Base-by-base conservation (phyloP, 495 filamentous ascomycete genomes). In the Aspergillus bridgeri region DNA sequence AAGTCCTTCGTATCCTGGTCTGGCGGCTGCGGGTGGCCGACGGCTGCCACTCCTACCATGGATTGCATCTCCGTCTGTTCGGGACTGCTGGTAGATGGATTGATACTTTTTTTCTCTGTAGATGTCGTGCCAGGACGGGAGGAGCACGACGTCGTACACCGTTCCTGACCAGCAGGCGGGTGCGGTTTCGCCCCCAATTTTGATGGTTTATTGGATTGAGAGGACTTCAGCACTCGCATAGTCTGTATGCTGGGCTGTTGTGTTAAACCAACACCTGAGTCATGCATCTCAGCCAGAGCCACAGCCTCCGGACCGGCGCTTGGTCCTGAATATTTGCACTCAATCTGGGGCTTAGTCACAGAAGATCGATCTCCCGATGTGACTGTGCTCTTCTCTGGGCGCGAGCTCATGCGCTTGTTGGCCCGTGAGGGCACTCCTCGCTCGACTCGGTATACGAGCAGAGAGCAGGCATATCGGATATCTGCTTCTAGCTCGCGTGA, bases 391-490 rank as follows among this genome's bases (percentile, higher is more conserved):
- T 42, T 48, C 48, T 48, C 23, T 38, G 22, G 47, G 24, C 2
- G 46, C 46, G 20, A 18, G 7, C 29, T 22, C 50, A 13, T 17
- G 44, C 21, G 20, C 20, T 47, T 18, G 48, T 22, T 57, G 51
- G 20, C 51, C 42, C 21, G 52, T 9, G 58, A 59, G 5, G 62
- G 60, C 20, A 61, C 44, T 3, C 63, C 65, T 44, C 45, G 56
- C 49, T 64, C 59, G 48, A 68, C 57, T n/a, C 60, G 44, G 51
- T 65, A 59, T 15, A 61, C 57, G 6, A 69, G 66, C 23, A 66
- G 45, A 1, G 59, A 52, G 42, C 66, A 69, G 18, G 66, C 47
- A 44, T 59, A 47, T 46, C 57, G 51, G 4, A 69, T 48, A 8
- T 65, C 49, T 0, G 48, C 53, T 19, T 65, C 63, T 4, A 69